These are phyloP conservation scores for Malassezia pachydermatis DNA, from an alignment of 1,284 basidiomycete genomes.

Conservation along the genomic window DNA sequence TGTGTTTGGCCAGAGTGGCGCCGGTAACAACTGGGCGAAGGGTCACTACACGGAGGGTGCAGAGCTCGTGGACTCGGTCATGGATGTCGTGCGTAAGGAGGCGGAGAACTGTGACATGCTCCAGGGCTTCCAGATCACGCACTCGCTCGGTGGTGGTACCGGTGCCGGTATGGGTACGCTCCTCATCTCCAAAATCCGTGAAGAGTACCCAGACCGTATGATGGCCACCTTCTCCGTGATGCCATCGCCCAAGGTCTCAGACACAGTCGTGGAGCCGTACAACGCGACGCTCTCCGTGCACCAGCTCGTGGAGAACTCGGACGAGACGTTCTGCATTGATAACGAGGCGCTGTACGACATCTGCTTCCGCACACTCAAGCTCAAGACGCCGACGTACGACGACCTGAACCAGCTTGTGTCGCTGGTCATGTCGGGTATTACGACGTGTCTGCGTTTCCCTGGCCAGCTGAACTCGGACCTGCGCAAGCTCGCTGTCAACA, in stretches of 20 bases:
- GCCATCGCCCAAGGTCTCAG: slow-evolving; percentile 57
- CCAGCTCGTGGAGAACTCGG: slow-evolving; percentile 59
- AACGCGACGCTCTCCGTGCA: slow-evolving; percentile 58
- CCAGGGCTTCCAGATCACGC: slow-evolving; percentile 57
- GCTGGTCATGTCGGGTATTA: slow-evolving; percentile 94
- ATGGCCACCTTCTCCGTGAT: slow-evolving; percentile 59
- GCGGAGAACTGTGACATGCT: slow-evolving; percentile 56
- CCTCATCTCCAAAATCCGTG: slow-evolving; percentile 57
- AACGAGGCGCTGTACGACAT: slow-evolving; percentile 91
- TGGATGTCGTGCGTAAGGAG: slow-evolving; percentile 57
- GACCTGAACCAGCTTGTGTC: slow-evolving; percentile 96
- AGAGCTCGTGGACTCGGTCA: slow-evolving; percentile 55
- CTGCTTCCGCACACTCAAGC: slow-evolving; percentile 90
- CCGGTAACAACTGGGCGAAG: slow-evolving; percentile 57
- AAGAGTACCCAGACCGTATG: slow-evolving; percentile 59
- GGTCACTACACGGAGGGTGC: slow-evolving; percentile 52
- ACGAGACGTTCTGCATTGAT: slow-evolving; percentile 64
- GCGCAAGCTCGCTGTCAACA: slow-evolving; percentile 93
- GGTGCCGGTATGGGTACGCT: slow-evolving; percentile 59
- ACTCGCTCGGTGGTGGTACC: slow-evolving; percentile 58
- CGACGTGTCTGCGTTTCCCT: slow-evolving; percentile 87
- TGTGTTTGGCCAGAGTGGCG: slow-evolving; percentile 57
- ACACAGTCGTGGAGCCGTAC: slow-evolving; percentile 59
- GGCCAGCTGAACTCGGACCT: slow-evolving; percentile 97
- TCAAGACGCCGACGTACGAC: slow-evolving; percentile 83